Conservation (phyloP, 257 asterid genomes). For the Mentha longifolia region DNA sequence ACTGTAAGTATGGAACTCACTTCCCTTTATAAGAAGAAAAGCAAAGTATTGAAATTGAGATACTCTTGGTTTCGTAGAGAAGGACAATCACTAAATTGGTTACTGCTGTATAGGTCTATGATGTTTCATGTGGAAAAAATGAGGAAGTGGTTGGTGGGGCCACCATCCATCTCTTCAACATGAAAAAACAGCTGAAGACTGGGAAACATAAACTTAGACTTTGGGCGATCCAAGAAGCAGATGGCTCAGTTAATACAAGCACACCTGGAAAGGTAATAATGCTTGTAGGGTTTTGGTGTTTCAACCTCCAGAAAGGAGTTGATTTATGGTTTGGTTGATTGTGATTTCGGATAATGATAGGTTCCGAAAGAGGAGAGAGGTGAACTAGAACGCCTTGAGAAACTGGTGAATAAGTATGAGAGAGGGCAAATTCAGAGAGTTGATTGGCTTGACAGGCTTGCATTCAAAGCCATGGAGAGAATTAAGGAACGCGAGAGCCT, state of each 20-base stretch:
- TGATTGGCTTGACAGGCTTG: slow-evolving; percentile 98
- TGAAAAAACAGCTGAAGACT: slow-evolving; percentile 88
- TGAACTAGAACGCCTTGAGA: slow-evolving; percentile 94
- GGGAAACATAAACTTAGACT: slow-evolving; percentile 96
- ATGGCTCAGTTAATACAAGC: slow-evolving; percentile 80
- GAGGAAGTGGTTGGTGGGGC: slow-evolving; percentile 92
- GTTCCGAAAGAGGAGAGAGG: slow-evolving; percentile 98
- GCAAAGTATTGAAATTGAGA: not conserved
- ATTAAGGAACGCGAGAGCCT: slow-evolving; percentile 77
- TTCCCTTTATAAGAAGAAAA: not conserved
- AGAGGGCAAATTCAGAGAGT: slow-evolving; percentile 97
- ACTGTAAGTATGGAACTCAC: slow-evolving; percentile 56
- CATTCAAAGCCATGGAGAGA: slow-evolving; percentile 93
- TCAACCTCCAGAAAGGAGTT: not conserved
- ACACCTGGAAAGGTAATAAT: slow-evolving; percentile 90
- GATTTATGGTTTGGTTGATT: slow-evolving; percentile 16
- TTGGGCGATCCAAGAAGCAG: slow-evolving; percentile 89
- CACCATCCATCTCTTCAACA: slow-evolving; percentile 87
- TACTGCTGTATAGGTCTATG: slow-evolving; percentile 64
- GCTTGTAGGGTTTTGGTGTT: slow-evolving; percentile 1
- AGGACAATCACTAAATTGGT: slow-evolving; percentile 1
- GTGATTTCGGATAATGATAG: slow-evolving; percentile 45
- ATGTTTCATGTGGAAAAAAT: slow-evolving; percentile 75
- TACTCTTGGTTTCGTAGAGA: not conserved
- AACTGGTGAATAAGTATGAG: slow-evolving; percentile 91